Evolutionary conservation across 768 basidiomycete genomes (phyloP).

Genomic region (Phanerodontia chrysosporium): DNA sequence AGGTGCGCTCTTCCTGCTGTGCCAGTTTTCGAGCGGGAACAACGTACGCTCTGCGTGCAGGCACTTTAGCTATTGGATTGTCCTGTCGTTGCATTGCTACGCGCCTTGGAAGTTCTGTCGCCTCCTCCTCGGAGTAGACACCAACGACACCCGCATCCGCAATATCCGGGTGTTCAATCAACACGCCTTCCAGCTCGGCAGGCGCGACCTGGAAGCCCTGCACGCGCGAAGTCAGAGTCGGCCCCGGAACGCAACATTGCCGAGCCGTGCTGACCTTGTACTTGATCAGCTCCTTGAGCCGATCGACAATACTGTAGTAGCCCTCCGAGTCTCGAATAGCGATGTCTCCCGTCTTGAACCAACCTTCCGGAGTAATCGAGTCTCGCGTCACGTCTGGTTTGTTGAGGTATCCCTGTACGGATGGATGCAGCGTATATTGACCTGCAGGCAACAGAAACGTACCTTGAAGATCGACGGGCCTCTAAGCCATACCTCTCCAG

Average conservation of each 20-base stretch:
- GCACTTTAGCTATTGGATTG: no score
- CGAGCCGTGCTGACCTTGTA: slow-evolving; percentile 27
- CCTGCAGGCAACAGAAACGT: no score
- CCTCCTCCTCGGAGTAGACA: slow-evolving; percentile 56
- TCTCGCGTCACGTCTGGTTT: slow-evolving; percentile 35
- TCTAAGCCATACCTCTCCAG: slow-evolving; percentile 78
- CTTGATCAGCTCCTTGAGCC: slow-evolving; percentile 27
- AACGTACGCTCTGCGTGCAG: slow-evolving; percentile 63
- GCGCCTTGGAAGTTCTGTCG: slow-evolving; percentile 78
- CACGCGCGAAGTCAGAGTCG: neutral
- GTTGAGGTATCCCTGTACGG: slow-evolving; percentile 17
- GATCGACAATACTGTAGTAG: slow-evolving; percentile 33
- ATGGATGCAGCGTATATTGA: neutral
- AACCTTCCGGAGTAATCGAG: slow-evolving; percentile 34
- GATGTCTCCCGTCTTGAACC: slow-evolving; percentile 46
- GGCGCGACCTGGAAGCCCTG: slow-evolving; percentile 53
- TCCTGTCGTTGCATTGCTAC: no score
- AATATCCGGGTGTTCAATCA: slow-evolving; percentile 70
- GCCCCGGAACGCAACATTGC: neutral
- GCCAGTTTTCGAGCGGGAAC: slow-evolving; percentile 36
- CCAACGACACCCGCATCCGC: slow-evolving; percentile 83
- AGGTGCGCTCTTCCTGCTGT: slow-evolving; percentile 32
- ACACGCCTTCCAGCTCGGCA: slow-evolving; percentile 76
- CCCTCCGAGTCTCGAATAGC: slow-evolving; percentile 32
- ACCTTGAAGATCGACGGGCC: slow-evolving; percentile 75